These are phyloP conservation scores for Drosera capensis DNA, from an alignment of 148 eudicot species.

Conservation along the genomic window DNA sequence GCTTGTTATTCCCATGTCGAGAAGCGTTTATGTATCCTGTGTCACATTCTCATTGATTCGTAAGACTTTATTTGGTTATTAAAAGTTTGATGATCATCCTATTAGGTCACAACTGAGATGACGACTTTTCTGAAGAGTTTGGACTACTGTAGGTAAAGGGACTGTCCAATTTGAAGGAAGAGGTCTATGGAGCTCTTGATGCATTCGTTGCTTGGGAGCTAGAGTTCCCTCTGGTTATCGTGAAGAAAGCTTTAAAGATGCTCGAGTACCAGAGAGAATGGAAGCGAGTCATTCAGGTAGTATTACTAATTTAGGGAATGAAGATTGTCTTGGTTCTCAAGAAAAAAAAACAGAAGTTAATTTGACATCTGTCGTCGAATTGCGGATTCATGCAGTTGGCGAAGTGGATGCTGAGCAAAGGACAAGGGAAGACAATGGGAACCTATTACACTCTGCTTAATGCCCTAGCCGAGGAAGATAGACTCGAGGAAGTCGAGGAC, in stretches of 20 bases:
- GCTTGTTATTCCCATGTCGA: too few species aligned
- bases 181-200: constrained; percentile 94
- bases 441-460: constrained; percentile 58
- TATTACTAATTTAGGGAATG: too few species aligned
- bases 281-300: constrained; percentile 90
- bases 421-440: constrained; percentile 96
- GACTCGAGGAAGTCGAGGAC: constrained; percentile 89
- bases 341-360: too few species aligned
- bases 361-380: too few species aligned
- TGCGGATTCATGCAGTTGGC: constrained; percentile 35
- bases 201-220: constrained; percentile 93
- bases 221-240: constrained; percentile 80
- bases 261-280: constrained; percentile 65
- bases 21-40: too few species aligned
- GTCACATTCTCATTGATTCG: too few species aligned
- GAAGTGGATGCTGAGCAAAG: constrained; percentile 99
- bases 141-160: constrained; percentile 52
- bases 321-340: too few species aligned
- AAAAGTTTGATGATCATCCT: too few species aligned
- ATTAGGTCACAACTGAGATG: too few species aligned
- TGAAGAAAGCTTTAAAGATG: constrained; percentile 77
- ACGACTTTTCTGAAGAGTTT: too few species aligned
- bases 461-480: constrained; percentile 77
- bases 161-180: constrained; percentile 93
- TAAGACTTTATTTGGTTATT: too few species aligned